Conservation (phyloP, 1,284 basidiomycete species). For the Nidula niveotomentosa region DNA sequence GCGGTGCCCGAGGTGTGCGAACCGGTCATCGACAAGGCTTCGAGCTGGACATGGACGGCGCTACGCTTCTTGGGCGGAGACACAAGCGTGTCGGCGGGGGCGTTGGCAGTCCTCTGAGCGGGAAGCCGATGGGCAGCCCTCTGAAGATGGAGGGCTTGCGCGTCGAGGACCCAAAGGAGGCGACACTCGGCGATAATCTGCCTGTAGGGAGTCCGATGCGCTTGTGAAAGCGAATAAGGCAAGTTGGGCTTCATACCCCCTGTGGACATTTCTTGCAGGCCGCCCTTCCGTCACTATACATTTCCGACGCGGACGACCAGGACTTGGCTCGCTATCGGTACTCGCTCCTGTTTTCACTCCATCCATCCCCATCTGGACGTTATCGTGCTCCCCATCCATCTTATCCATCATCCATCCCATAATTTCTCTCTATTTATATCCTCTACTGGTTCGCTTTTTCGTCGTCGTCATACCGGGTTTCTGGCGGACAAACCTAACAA, state of each 20-base stretch:
- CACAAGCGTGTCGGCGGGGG: constrained; percentile 38
- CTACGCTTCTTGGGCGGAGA: constrained; percentile 80
- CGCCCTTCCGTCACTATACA: too few relatives aligned
- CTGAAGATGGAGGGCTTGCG: constrained; percentile 29
- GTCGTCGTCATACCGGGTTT: neutral
- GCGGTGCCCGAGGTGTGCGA: constrained; percentile 24
- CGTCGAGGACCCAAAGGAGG: constrained; percentile 18
- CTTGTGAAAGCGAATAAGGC: constrained; percentile 2
- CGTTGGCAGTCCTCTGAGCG: neutral
- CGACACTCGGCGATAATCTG: constrained; percentile 11
- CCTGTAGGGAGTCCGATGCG: constrained; percentile 40
- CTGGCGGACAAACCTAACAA: neutral
- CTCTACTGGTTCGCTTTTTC: neutral
- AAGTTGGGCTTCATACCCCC: neutral
- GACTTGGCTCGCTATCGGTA: too few relatives aligned
- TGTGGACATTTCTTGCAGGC: neutral
- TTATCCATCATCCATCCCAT: too few relatives aligned
- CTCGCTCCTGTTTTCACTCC: too few relatives aligned
- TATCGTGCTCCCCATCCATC: too few relatives aligned
- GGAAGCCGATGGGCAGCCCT: constrained; percentile 25
- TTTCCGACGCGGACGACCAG: too few relatives aligned
- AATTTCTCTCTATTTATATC: neutral
- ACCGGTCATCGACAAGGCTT: constrained; percentile 43
- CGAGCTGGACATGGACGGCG: constrained; percentile 81
- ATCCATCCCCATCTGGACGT: too few relatives aligned